phyloP scores from a whole-genome alignment of 78 protist genomes.

The Guillardia theta region DNA sequence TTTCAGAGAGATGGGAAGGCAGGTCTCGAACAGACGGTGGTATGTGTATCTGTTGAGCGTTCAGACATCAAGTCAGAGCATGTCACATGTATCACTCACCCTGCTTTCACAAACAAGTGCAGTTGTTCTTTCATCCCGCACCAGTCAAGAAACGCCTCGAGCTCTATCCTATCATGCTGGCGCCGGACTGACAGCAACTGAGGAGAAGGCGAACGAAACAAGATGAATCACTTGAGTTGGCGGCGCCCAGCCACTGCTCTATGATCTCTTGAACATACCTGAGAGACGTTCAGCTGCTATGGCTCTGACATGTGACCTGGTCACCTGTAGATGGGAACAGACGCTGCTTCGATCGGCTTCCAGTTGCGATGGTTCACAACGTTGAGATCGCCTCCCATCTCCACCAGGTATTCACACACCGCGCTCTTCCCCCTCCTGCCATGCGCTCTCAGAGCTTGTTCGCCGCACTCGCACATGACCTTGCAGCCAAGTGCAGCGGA shows the following conservation, averaged over 20 bases:
- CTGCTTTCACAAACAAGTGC: not conserved
- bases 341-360: not conserved
- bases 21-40: not conserved
- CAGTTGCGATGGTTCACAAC: not conserved
- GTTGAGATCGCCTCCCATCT: not conserved
- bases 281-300: no score
- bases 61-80: no score
- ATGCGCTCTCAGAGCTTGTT: no score
- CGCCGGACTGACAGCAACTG: not conserved
- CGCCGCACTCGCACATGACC: no score
- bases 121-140: no score
- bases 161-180: not conserved
- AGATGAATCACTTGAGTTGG: no score
- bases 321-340: not conserved
- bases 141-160: no score
- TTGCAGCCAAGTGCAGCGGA: not conserved
- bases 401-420: not conserved
- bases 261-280: no score
- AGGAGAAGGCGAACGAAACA: no score
- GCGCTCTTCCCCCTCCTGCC: not conserved
- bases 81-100: not conserved
- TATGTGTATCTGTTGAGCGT: no score
- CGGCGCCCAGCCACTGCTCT: no score
- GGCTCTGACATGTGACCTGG: no score
- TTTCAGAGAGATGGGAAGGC: not conserved